Conservation (phyloP, 441 rosid species). For the Gossypium laxum region DNA sequence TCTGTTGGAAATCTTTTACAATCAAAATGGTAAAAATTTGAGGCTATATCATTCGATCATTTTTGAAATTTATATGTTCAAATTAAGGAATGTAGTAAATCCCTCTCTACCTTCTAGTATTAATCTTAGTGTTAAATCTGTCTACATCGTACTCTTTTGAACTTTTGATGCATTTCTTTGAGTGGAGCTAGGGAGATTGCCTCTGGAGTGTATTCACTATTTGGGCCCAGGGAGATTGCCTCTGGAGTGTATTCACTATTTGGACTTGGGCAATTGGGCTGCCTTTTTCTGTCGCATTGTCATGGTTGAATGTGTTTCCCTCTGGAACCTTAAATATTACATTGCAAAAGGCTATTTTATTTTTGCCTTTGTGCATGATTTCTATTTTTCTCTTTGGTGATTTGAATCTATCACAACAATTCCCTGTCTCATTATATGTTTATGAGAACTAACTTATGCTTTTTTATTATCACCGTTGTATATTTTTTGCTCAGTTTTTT, state of each 20-base stretch:
- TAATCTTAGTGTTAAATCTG: background rate
- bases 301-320: background rate
- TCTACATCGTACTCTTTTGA: background rate
- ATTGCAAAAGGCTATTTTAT: background rate
- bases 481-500: background rate
- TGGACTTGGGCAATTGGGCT: background rate
- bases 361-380: background rate
- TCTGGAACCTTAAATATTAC: background rate
- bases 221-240: background rate
- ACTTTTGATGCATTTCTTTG: background rate
- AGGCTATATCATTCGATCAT: background rate
- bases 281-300: background rate
- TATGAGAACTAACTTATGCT: background rate
- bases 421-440: background rate
- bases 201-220: too few species aligned
- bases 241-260: background rate
- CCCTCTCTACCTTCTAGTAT: background rate
- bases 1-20: background rate
- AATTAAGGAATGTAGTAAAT: background rate
- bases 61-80: slow-evolving; percentile 7
- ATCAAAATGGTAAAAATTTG: background rate
- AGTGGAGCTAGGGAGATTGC: background rate
- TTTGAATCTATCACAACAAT: background rate
- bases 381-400: background rate
- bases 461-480: background rate